These are phyloP conservation scores for Musa schizocarpa DNA, from an alignment of 176 grass and related monocot genomes.

Conservation along the genomic window DNA sequence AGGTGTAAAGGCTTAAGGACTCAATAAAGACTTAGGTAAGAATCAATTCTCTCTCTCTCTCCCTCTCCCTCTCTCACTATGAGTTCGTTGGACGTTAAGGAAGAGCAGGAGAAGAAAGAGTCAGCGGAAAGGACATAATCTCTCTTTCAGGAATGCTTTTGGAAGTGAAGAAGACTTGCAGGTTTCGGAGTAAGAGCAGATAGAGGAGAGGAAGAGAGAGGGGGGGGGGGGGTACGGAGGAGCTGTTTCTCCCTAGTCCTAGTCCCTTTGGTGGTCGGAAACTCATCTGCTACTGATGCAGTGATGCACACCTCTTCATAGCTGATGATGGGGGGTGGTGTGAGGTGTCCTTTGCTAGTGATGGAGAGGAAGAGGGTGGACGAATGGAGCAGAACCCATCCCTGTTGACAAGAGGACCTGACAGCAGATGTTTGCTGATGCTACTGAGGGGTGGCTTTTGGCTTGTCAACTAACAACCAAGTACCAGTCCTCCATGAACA, in stretches of 20 bases:
- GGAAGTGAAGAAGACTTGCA: neutral
- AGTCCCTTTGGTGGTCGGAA: too few species aligned
- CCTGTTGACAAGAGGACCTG: neutral
- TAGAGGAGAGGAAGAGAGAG: neutral
- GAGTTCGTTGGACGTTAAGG: neutral
- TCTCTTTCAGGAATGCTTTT: too few species aligned
- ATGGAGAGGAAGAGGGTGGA: neutral
- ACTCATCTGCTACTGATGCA: too few species aligned
- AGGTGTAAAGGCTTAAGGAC: neutral
- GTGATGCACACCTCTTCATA: too few species aligned
- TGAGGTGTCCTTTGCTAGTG: too few species aligned
- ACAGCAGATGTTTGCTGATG: constrained; percentile 1
- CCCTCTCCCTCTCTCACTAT: neutral
- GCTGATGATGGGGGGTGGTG: too few species aligned
- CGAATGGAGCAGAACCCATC: neutral
- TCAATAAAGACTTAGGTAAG: too few species aligned
- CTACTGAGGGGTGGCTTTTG: constrained; percentile 25
- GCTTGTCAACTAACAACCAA: constrained; percentile 79
- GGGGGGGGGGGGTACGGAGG: too few species aligned
- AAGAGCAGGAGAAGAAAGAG: neutral
- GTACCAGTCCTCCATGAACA: constrained; percentile 34
- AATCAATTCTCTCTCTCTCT: neutral
- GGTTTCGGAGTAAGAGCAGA: neutral
- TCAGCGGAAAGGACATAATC: too few species aligned
- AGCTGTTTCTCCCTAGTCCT: too few species aligned